Conservation (phyloP, 805 yeast genomes). For the Cyberlindnera maritima region DNA sequence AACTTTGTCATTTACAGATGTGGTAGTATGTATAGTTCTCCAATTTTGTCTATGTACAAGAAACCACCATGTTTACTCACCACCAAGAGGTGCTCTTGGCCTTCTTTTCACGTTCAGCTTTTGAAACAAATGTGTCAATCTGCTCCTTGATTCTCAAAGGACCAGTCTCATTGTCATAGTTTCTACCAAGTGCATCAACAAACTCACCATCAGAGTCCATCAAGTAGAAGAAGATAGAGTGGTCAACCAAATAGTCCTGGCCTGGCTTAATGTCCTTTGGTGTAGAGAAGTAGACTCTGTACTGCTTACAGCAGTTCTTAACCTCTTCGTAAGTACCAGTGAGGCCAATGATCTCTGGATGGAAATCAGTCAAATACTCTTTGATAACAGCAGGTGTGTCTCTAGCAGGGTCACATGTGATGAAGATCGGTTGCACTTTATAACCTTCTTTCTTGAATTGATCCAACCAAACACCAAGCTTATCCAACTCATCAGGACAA, state of each 20-base stretch:
- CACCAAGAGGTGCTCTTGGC: constrained; percentile 48
- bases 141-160: constrained; percentile 73
- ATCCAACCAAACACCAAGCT: constrained; percentile 67
- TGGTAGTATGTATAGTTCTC: too few relatives aligned
- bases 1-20: too few relatives aligned
- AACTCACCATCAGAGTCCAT: constrained; percentile 99
- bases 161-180: constrained; percentile 77
- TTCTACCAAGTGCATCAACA: constrained; percentile 92
- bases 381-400: constrained; percentile 85
- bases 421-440: constrained; percentile 79
- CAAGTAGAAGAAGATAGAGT: constrained; percentile 92
- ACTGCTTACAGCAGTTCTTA: constrained; percentile 81
- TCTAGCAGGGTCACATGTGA: constrained; percentile 96
- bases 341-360: constrained; percentile 82
- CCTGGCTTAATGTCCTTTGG: constrained; percentile 94
- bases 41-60: neutral
- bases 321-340: constrained; percentile 89
- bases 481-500: constrained; percentile 96
- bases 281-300: constrained; percentile 95
- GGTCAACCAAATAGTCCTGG: constrained; percentile 95
- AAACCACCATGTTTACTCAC: constrained; percentile 1
- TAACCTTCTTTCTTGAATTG: constrained; percentile 57
- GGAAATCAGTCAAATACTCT: constrained; percentile 84
- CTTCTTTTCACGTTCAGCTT: constrained; percentile 62
- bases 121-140: constrained; percentile 72